Evolutionary conservation across 345 rosid genomes (phyloP).

Genomic region (Alliaria petiolata): DNA sequence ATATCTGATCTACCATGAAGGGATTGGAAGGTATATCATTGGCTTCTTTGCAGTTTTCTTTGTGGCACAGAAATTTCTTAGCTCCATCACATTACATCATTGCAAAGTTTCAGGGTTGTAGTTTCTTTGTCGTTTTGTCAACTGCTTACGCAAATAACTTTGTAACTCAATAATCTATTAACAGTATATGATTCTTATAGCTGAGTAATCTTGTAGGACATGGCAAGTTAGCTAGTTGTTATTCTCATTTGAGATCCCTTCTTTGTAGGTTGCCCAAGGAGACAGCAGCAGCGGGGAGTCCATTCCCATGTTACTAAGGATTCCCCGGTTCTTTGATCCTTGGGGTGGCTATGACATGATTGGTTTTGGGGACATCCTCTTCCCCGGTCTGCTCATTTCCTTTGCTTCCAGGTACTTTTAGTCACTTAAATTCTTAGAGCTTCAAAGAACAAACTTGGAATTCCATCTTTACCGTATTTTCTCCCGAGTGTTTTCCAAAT

Average conservation of each 20-base stretch:
- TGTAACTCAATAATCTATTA: too few species aligned
- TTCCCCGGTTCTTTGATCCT: constrained; percentile 78
- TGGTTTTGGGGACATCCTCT: constrained; percentile 97
- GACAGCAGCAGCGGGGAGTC: constrained; percentile 85
- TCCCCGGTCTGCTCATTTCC: constrained; percentile 89
- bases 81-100: too few species aligned
- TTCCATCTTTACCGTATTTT: background rate
- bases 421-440: background rate
- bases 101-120: too few species aligned
- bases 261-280: constrained; percentile 86
- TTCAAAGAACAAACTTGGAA: background rate
- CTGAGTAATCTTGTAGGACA: background rate
- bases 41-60: too few species aligned
- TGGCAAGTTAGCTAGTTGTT: background rate
- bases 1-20: too few species aligned
- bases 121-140: too few species aligned
- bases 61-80: too few species aligned
- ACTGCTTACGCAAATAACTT: too few species aligned
- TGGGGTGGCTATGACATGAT: constrained; percentile 99
- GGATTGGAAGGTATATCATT: too few species aligned
- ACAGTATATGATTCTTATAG: background rate
- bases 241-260: constrained; percentile 15
- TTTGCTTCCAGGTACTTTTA: constrained; percentile 66
- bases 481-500: background rate
- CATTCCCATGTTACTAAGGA: constrained; percentile 87